Conservation (phyloP, 1,139 yeast genomes). For the Pichia sp. region DNA sequence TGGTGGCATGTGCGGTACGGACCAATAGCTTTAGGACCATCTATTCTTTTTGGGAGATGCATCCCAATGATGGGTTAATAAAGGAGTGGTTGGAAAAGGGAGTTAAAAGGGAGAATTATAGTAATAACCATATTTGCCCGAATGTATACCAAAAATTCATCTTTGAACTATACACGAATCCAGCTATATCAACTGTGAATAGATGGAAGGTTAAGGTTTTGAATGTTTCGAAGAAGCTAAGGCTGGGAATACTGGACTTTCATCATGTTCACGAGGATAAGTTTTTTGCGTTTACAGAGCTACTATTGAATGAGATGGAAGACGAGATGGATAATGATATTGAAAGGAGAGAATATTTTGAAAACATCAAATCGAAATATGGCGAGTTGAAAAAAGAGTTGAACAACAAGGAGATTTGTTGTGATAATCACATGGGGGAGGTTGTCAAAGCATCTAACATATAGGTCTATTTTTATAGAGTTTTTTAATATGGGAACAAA, state of each 20-base stretch:
- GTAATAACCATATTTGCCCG: not conserved
- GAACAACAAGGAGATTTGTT: not conserved
- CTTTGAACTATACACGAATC: conserved; percentile 14
- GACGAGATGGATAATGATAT: conserved; percentile 7
- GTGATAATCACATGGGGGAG: not conserved
- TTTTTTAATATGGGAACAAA: not conserved
- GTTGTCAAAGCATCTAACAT: not conserved
- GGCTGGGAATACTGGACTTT: conserved; percentile 6
- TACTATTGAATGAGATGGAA: conserved; percentile 18
- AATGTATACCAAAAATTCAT: conserved; percentile 16
- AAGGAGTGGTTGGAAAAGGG: conserved; percentile 17
- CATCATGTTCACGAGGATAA: conserved; percentile 13
- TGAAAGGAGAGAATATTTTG: conserved; percentile 10
- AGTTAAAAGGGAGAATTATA: not conserved
- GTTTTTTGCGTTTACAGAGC: conserved; percentile 17
- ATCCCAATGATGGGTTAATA: conserved; percentile 17
- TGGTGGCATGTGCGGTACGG: conserved; percentile 17
- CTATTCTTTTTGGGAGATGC: conserved; percentile 27
- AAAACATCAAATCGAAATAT: not conserved
- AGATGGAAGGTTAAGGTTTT: conserved; percentile 11
- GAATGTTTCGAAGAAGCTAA: conserved; percentile 17
- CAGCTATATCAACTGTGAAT: conserved; percentile 15
- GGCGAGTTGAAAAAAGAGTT: not conserved
- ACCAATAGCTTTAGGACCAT: conserved; percentile 16
- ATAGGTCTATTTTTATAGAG: not conserved